Evolutionary conservation across 805 yeast genomes (phyloP).

Genomic region (Myxozyma sirexii): DNA sequence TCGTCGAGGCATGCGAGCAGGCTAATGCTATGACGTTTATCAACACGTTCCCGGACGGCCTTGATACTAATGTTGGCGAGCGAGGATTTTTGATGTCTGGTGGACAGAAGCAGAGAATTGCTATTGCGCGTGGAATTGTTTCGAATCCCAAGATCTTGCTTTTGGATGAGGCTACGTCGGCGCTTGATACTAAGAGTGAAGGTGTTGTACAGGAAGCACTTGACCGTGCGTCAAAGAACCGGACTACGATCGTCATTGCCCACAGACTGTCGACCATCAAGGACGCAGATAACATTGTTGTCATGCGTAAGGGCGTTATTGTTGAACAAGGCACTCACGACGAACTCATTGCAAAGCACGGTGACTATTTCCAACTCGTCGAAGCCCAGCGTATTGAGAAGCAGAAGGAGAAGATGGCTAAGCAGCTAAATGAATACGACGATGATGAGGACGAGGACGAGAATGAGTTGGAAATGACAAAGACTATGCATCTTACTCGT

Average conservation of each 20-base stretch:
- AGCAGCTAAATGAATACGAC: not conserved
- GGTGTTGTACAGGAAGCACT: constrained; percentile 61
- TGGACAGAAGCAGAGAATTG: constrained; percentile 68
- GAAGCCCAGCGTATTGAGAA: constrained; percentile 37
- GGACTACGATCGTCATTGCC: constrained; percentile 57
- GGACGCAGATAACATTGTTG: constrained; percentile 53
- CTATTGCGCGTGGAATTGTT: constrained; percentile 62
- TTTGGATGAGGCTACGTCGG: constrained; percentile 70
- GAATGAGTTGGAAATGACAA: not conserved
- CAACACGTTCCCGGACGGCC: constrained; percentile 52
- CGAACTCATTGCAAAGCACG: constrained; percentile 38
- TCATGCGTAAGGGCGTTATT: constrained; percentile 49
- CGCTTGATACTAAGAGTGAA: constrained; percentile 63
- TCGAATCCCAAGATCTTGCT: constrained; percentile 57
- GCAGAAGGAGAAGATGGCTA: constrained; percentile 19
- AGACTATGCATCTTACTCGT: constrained; percentile 4
- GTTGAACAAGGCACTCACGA: constrained; percentile 47
- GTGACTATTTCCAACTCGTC: constrained; percentile 38
- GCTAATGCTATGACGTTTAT: constrained; percentile 59
- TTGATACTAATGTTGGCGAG: constrained; percentile 56
- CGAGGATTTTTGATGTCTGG: constrained; percentile 65
- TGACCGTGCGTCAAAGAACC: constrained; percentile 38
- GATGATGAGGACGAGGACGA: constrained; percentile 6
- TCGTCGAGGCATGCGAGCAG: constrained; percentile 49
- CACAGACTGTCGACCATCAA: constrained; percentile 55